These are phyloP conservation scores for Tremella yokohamensis DNA, from an alignment of 768 basidiomycete genomes.

Conservation along the genomic window DNA sequence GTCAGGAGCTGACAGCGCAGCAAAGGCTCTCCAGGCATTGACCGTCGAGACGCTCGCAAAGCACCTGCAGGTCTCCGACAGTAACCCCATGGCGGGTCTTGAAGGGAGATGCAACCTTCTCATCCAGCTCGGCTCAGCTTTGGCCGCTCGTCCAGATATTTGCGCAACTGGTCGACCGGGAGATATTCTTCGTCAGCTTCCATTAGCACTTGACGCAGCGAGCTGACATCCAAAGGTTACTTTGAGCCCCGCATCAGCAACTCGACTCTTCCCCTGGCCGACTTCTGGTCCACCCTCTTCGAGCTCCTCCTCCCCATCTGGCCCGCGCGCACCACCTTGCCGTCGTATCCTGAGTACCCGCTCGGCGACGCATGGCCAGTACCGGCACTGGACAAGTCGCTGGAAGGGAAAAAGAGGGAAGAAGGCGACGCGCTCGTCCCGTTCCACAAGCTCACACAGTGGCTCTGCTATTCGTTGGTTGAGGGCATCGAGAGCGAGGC, in stretches of 20 bases:
- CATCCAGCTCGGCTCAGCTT: constrained; percentile 66
- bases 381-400: constrained; percentile 53
- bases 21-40: constrained; percentile 65
- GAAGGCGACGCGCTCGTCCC: constrained; percentile 75
- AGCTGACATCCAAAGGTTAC: constrained; percentile 13
- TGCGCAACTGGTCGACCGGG: constrained; percentile 75
- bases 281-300: constrained; percentile 78
- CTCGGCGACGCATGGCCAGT: constrained; percentile 96
- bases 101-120: constrained; percentile 79
- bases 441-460: constrained; percentile 94
- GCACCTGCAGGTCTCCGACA: constrained; percentile 70
- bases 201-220: not conserved
- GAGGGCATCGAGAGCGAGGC: constrained; percentile 75
- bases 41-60: constrained; percentile 60
- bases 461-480: constrained; percentile 85
- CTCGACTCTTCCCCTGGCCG: constrained; percentile 62
- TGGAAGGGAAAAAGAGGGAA: constrained; percentile 24
- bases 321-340: constrained; percentile 71
- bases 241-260: constrained; percentile 23
- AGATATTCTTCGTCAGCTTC: constrained; percentile 65
- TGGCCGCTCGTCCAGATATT: constrained; percentile 62
- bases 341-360: constrained; percentile 55
- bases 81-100: constrained; percentile 85
- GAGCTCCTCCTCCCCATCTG: constrained; percentile 81
- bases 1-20: constrained; percentile 52